Evolutionary conservation across 768 basidiomycete genomes (phyloP).

Genomic region (Rhizopogon vesiculosus): DNA sequence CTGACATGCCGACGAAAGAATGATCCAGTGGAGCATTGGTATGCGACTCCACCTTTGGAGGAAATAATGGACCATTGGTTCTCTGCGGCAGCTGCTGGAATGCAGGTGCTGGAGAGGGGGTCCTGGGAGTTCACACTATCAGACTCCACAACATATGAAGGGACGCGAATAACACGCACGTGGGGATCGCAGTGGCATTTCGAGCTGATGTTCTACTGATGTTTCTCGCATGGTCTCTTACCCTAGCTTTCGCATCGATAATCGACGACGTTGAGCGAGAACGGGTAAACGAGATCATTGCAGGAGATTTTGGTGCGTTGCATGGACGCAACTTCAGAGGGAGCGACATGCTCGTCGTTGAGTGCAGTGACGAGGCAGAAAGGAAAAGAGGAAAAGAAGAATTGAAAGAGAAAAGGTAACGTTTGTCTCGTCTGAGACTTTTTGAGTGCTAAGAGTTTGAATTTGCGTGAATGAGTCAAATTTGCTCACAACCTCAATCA

Average conservation of each 20-base stretch:
- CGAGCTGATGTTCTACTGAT: conserved; percentile 64
- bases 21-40: conserved; percentile 59
- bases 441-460: conserved; percentile 1
- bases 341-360: conserved; percentile 35
- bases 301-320: conserved; percentile 31
- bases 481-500: too few relatives aligned
- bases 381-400: background rate
- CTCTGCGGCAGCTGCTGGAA: conserved; percentile 46
- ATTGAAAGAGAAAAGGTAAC: conserved; percentile 4
- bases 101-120: conserved; percentile 57
- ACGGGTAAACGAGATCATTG: conserved; percentile 34
- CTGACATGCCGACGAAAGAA: conserved; percentile 90
- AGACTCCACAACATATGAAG: conserved; percentile 5
- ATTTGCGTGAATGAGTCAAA: too few relatives aligned
- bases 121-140: conserved; percentile 33
- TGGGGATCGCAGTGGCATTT: conserved; percentile 57
- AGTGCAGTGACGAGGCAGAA: conserved; percentile 8
- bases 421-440: background rate
- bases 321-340: conserved; percentile 38
- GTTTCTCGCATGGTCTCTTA: conserved; percentile 70
- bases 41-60: conserved; percentile 28
- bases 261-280: conserved; percentile 55
- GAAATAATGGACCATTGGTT: conserved; percentile 31
- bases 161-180: conserved; percentile 40
- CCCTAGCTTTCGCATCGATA: conserved; percentile 77